phyloP scores from a whole-genome alignment of 2,329 filamentous ascomycete genomes.

The Geosmithia morbida region DNA sequence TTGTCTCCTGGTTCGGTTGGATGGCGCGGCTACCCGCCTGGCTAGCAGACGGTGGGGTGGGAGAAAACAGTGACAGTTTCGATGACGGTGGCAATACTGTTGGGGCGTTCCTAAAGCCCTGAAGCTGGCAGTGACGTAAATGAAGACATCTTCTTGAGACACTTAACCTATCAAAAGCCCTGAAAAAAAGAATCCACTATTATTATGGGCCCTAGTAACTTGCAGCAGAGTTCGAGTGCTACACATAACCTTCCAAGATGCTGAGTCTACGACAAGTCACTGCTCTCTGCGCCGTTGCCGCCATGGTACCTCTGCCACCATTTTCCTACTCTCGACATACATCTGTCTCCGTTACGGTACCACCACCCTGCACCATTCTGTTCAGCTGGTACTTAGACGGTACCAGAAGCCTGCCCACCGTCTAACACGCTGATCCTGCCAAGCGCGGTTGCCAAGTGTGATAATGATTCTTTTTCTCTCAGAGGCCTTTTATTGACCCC shows the following conservation, averaged over 20 bases:
- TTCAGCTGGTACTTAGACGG: neutral
- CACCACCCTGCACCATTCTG: neutral
- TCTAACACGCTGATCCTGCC: neutral
- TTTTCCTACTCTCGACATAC: neutral
- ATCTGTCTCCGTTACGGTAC: neutral
- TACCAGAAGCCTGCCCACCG: neutral
- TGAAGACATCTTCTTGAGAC: neutral
- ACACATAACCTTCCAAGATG: neutral
- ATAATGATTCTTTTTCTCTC: neutral
- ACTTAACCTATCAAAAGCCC: no score
- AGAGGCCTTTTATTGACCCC: neutral
- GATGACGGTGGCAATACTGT: neutral
- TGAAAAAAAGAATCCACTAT: no score
- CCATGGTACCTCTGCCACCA: neutral
- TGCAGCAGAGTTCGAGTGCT: no score
- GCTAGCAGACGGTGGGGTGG: neutral
- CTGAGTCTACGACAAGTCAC: neutral
- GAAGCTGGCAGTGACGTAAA: neutral
- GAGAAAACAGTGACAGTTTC: neutral
- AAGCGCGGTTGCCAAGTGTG: neutral
- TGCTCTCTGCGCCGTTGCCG: neutral
- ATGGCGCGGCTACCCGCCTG: neutral
- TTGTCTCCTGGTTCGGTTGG: neutral
- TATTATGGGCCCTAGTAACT: no score
- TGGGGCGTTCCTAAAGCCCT: neutral